Percentiles rank a stretch among this genome's conserved stretches.
Conservation (phyloP, 768 basidiomycete species). For the Polyporus arcularius region DNA sequence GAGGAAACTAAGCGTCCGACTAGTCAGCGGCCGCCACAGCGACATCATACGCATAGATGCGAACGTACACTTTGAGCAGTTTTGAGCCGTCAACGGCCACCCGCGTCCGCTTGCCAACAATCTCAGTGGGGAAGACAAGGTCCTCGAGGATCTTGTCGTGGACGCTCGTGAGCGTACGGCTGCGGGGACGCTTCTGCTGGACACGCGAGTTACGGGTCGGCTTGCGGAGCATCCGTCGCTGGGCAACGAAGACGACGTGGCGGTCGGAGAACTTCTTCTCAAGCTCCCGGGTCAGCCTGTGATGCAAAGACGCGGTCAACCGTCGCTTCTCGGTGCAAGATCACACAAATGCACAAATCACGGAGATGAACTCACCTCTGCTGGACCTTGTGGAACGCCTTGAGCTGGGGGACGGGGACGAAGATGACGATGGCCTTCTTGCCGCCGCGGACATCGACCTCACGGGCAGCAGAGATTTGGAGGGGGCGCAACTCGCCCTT, state of each 20-base stretch:
- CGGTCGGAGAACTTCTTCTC: conserved; percentile 99
- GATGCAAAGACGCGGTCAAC: conserved; percentile 2
- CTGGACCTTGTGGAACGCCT: conserved; percentile 99
- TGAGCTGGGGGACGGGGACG: conserved; percentile 94
- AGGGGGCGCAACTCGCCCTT: conserved; percentile 94
- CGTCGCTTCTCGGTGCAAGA: background rate
- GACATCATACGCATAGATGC: background rate
- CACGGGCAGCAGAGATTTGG: conserved; percentile 97
- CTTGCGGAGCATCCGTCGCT: conserved; percentile 97
- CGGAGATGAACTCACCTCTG: conserved; percentile 62
- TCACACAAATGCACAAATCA: background rate
- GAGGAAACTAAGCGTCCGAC: conserved; percentile 65
- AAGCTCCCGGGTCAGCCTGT: conserved; percentile 94
- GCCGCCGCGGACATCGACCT: conserved; percentile 98
- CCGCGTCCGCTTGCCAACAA: conserved; percentile 97
- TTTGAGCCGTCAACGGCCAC: conserved; percentile 92
- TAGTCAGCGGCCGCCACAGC: background rate
- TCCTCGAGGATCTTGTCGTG: conserved; percentile 99
- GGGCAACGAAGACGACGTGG: conserved; percentile 98
- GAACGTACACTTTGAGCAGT: conserved; percentile 93
- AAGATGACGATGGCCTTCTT: conserved; percentile 99
- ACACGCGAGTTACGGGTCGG: conserved; percentile 92
- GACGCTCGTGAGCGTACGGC: conserved; percentile 94
- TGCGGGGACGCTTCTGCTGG: conserved; percentile 95
- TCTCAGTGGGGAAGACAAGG: conserved; percentile 98